Evolutionary conservation across 169 alveolate genomes (phyloP).

Genomic region (Theileria orientalis): DNA sequence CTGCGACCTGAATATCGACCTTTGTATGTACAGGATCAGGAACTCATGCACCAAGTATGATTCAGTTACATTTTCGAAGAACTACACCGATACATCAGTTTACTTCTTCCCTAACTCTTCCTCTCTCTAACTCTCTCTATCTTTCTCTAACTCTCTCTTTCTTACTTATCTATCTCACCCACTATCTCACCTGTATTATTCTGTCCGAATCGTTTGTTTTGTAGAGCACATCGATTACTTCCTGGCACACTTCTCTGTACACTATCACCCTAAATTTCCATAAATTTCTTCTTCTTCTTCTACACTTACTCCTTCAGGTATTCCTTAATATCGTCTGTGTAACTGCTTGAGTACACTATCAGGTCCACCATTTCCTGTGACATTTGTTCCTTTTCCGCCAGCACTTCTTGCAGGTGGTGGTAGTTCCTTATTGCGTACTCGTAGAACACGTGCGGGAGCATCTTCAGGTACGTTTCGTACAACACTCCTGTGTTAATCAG

Average conservation of each 20-base stretch:
- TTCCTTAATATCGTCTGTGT: conserved; percentile 8
- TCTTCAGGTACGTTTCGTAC: conserved; percentile 20
- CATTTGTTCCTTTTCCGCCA: background rate
- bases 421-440: conserved; percentile 21
- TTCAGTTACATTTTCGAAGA: background rate
- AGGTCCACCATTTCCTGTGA: background rate
- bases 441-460: conserved; percentile 35
- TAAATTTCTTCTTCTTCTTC: background rate
- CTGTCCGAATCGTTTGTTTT: conserved; percentile 7
- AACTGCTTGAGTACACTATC: background rate
- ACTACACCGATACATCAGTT: background rate
- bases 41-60: conserved; percentile 25
- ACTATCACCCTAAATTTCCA: conserved; percentile 1
- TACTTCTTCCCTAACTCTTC: background rate
- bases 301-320: conserved; percentile 8
- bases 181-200: conserved; percentile 10
- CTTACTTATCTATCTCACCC: background rate
- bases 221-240: conserved; percentile 24
- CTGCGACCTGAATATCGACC: conserved; percentile 17
- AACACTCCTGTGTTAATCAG: conserved; percentile 8
- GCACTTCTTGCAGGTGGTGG: background rate
- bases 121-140: too few species aligned
- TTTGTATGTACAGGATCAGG: conserved; percentile 14
- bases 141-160: background rate
- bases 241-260: conserved; percentile 27